These are phyloP conservation scores for Tremella mesenterica DNA, from an alignment of 768 basidiomycete genomes.

Conservation along the genomic window DNA sequence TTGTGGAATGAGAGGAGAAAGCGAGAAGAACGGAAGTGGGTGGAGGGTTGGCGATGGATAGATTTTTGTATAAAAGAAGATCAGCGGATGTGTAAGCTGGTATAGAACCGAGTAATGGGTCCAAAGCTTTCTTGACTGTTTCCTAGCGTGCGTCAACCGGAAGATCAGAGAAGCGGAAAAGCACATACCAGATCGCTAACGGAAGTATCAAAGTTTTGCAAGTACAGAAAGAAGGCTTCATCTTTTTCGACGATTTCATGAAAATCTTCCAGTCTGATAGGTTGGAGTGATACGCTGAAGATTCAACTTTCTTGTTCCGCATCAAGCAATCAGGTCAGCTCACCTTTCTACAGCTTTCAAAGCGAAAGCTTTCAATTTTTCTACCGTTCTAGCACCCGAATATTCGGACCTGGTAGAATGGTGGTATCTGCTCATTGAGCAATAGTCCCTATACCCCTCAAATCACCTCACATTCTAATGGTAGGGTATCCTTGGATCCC, in stretches of 20 bases:
- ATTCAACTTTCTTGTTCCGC: constrained; percentile 15
- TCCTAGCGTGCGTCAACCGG: constrained; percentile 43
- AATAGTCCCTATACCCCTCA: background rate
- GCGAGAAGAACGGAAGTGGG: constrained; percentile 51
- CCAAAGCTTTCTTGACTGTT: constrained; percentile 54
- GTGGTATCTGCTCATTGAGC: constrained; percentile 41
- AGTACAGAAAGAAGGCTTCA: constrained; percentile 56
- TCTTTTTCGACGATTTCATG: constrained; percentile 46
- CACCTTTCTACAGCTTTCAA: constrained; percentile 66
- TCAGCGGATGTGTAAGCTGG: constrained; percentile 50
- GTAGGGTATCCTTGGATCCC: constrained; percentile 75
- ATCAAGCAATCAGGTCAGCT: too few relatives aligned
- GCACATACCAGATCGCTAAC: constrained; percentile 41
- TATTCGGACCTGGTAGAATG: constrained; percentile 64
- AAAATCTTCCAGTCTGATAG: constrained; percentile 32
- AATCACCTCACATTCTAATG: constrained; percentile 56
- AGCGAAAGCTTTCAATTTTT: constrained; percentile 63
- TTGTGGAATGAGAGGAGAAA: constrained; percentile 57
- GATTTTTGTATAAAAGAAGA: constrained; percentile 40
- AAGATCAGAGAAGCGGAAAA: constrained; percentile 31
- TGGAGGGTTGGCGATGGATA: constrained; percentile 35
- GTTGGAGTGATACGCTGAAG: constrained; percentile 20
- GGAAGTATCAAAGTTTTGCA: constrained; percentile 46
- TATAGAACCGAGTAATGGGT: constrained; percentile 51
- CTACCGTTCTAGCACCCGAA: constrained; percentile 60